Evolutionary conservation across 2,329 filamentous ascomycete genomes (phyloP).

Genomic region (Endocalyx cinctus): DNA sequence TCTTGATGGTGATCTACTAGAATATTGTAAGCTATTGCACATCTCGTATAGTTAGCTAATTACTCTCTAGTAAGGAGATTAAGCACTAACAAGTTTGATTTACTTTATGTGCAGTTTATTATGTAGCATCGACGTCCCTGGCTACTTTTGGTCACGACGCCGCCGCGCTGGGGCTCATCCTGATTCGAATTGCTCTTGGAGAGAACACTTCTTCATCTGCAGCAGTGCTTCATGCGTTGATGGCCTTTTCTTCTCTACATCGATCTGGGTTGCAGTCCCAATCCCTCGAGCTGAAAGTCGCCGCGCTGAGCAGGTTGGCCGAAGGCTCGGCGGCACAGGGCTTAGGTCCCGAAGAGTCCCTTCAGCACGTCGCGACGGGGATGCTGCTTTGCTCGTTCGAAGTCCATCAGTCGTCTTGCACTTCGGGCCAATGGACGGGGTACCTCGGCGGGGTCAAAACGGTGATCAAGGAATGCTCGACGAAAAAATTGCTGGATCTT

Average conservation of each 20-base stretch:
- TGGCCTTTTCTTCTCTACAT: constrained; percentile 22
- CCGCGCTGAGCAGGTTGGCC: constrained; percentile 16
- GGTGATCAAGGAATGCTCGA: not conserved
- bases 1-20: too few relatives aligned
- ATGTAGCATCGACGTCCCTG: constrained; percentile 12
- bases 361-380: constrained; percentile 25
- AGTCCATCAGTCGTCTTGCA: constrained; percentile 13
- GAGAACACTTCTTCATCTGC: constrained; percentile 18
- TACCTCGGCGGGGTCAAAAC: constrained; percentile 21
- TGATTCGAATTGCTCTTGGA: too few relatives aligned
- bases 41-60: constrained; percentile 9
- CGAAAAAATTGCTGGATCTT: too few relatives aligned
- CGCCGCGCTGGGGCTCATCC: too few relatives aligned
- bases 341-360: constrained; percentile 11
- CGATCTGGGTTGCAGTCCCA: constrained; percentile 17
- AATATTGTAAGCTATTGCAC: too few relatives aligned
- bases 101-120: constrained; percentile 15
- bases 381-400: constrained; percentile 27
- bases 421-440: constrained; percentile 23
- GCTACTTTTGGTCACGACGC: constrained; percentile 15
- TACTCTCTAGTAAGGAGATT: constrained; percentile 4
- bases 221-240: constrained; percentile 18
- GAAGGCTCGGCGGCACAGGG: constrained; percentile 13
- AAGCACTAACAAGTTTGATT: constrained; percentile 2
- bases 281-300: constrained; percentile 20